Evolutionary conservation across 2,329 filamentous ascomycete species (phyloP).

Genomic region (Microsporum audouinii): DNA sequence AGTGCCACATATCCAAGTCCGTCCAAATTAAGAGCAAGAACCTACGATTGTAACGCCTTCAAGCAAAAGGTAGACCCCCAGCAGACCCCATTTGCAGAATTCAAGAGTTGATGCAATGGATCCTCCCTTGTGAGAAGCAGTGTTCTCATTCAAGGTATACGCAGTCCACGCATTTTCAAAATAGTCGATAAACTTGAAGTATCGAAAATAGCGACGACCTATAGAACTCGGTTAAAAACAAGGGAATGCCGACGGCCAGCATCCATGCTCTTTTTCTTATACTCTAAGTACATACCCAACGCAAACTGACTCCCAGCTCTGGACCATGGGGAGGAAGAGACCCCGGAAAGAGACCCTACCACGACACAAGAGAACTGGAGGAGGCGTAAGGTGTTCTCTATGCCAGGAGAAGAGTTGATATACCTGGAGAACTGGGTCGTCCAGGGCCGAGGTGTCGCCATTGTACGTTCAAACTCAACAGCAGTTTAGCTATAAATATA

Average conservation of each 20-base stretch:
- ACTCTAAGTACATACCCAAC: conserved; percentile 25
- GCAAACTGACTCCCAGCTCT: conserved; percentile 33
- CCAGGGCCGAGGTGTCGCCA: neutral
- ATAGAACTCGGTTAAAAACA: neutral
- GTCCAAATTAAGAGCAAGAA: conserved; percentile 7
- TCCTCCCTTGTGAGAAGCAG: conserved; percentile 11
- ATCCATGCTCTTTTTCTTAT: neutral
- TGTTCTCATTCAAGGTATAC: conserved; percentile 22
- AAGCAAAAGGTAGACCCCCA: conserved; percentile 56
- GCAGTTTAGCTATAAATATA: neutral
- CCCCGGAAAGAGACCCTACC: conserved; percentile 19
- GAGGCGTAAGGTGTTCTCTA: conserved; percentile 32
- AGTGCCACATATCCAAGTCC: too few relatives aligned
- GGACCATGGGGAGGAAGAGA: conserved; percentile 25
- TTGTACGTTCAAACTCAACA: neutral
- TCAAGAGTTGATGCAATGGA: conserved; percentile 40
- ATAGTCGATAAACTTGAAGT: conserved; percentile 56
- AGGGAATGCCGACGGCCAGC: neutral
- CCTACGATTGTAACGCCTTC: conserved; percentile 54
- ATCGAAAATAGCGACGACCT: conserved; percentile 53
- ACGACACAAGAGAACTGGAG: conserved; percentile 29
- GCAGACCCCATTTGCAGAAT: conserved; percentile 46
- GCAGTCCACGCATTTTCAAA: conserved; percentile 43
- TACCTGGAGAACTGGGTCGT: conserved; percentile 23
- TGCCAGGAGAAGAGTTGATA: conserved; percentile 22